These are phyloP conservation scores for Cunninghamia lanceolata DNA, from an alignment of 75 land plant genomes.

Conservation along the genomic window DNA sequence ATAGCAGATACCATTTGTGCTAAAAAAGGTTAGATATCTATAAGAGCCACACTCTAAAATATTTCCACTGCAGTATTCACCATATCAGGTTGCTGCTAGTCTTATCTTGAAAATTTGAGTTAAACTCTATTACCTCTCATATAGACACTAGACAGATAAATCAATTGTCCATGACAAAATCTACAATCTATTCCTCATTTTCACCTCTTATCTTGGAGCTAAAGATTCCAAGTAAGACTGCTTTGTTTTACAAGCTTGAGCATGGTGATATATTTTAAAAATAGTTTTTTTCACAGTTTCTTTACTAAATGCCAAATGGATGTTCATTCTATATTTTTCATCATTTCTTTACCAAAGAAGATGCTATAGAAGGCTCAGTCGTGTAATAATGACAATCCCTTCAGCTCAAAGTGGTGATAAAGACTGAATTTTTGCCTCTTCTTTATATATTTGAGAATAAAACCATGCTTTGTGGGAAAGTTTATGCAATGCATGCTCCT, in stretches of 20 bases:
- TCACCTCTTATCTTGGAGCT: neutral
- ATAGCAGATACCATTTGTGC: neutral
- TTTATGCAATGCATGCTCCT: neutral
- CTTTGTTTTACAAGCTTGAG: neutral
- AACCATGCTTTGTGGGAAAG: neutral
- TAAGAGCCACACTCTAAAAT: neutral
- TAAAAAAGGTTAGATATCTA: neutral
- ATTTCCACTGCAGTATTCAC: neutral
- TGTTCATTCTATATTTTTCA: neutral
- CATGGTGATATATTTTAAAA: neutral
- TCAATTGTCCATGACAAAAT: neutral
- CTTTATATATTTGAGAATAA: neutral
- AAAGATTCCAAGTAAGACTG: neutral
- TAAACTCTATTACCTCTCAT: too few species aligned
- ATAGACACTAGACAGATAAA: neutral
- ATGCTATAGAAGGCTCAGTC: neutral
- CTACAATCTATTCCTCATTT: neutral
- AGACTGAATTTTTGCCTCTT: neutral
- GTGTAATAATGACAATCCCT: neutral
- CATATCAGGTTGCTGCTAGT: neutral
- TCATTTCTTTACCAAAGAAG: neutral
- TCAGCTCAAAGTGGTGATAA: neutral
- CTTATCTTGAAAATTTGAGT: neutral
- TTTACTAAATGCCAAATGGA: neutral
- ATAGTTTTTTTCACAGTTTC: too few species aligned